Conservation (phyloP, 2,329 filamentous ascomycete species). For the Fusarium praegraminearum region DNA sequence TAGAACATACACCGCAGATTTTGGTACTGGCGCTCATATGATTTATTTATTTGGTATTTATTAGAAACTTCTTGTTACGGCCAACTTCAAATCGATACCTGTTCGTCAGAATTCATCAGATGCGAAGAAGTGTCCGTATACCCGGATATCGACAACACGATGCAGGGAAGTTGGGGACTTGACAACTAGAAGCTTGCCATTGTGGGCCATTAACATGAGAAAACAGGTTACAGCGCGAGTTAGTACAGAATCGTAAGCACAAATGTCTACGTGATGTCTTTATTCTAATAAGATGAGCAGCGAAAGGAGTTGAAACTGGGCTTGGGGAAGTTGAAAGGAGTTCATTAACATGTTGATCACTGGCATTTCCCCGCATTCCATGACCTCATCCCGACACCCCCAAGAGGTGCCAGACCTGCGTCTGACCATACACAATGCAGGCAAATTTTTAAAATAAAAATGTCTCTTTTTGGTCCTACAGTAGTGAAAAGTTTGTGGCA, state of each 20-base stretch:
- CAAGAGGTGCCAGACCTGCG: slow-evolving; percentile 42
- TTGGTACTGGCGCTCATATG: slow-evolving; percentile 2
- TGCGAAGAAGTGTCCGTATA: background rate
- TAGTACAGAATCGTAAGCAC: slow-evolving; percentile 1
- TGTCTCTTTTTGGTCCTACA: slow-evolving; percentile 16
- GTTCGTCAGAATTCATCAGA: background rate
- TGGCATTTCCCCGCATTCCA: slow-evolving; percentile 52
- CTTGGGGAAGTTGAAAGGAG: slow-evolving; percentile 13
- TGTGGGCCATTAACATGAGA: slow-evolving; percentile 15
- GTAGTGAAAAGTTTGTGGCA: slow-evolving; percentile 28
- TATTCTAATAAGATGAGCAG: slow-evolving; percentile 17
- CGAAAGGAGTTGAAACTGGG: slow-evolving; percentile 18
- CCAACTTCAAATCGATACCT: background rate
- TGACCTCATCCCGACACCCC: slow-evolving; percentile 51
- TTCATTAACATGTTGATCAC: slow-evolving; percentile 32
- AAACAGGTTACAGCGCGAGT: slow-evolving; percentile 16
- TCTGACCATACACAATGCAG: slow-evolving; percentile 41
- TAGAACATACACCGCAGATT: slow-evolving; percentile 13
- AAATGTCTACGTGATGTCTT: slow-evolving; percentile 11
- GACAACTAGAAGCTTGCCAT: slow-evolving; percentile 6
- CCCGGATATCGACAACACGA: background rate
- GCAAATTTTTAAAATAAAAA: slow-evolving; percentile 11
- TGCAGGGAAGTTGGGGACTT: background rate
- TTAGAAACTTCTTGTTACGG: no score
- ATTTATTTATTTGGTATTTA: background rate